phyloP scores from a whole-genome alignment of 164 flowering plant species.

The Akebia trifoliata region DNA sequence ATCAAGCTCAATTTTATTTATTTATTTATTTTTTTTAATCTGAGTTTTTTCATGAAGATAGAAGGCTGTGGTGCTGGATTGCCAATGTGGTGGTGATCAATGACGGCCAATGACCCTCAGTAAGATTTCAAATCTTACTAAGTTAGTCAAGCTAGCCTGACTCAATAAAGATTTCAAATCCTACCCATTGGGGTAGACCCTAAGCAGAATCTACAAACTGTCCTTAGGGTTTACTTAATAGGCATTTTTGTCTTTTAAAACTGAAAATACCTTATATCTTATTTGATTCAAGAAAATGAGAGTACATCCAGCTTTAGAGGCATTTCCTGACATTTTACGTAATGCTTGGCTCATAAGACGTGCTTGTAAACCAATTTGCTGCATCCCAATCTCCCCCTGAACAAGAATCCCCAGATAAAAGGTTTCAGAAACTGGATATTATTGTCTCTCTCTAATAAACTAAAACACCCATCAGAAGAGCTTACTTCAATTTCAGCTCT shows the following conservation, averaged over 20 bases:
- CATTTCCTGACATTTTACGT: slow-evolving; percentile 99
- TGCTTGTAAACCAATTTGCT: slow-evolving; percentile 98
- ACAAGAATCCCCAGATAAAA: background rate
- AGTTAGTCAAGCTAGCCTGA: no score
- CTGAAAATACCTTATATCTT: slow-evolving; percentile 71
- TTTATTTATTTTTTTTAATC: no score
- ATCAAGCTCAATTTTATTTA: no score
- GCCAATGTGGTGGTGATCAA: no score
- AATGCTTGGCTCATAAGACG: slow-evolving; percentile 99
- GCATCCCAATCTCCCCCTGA: slow-evolving; percentile 99
- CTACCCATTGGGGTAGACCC: no score
- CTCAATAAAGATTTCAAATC: no score
- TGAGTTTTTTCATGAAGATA: no score
- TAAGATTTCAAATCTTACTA: no score
- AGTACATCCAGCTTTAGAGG: slow-evolving; percentile 98
- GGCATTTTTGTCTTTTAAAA: background rate
- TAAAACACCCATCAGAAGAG: background rate
- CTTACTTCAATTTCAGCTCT: slow-evolving; percentile 95
- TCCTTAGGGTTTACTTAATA: background rate
- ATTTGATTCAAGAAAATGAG: slow-evolving; percentile 94
- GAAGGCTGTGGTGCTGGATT: no score
- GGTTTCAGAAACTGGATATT: slow-evolving; percentile 4
- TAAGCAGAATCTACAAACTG: no score
- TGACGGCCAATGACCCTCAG: no score
- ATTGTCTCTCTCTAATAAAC: background rate